phyloP scores from a whole-genome alignment of 2,329 filamentous ascomycete species.

The Dendrostoma leiphaemia region DNA sequence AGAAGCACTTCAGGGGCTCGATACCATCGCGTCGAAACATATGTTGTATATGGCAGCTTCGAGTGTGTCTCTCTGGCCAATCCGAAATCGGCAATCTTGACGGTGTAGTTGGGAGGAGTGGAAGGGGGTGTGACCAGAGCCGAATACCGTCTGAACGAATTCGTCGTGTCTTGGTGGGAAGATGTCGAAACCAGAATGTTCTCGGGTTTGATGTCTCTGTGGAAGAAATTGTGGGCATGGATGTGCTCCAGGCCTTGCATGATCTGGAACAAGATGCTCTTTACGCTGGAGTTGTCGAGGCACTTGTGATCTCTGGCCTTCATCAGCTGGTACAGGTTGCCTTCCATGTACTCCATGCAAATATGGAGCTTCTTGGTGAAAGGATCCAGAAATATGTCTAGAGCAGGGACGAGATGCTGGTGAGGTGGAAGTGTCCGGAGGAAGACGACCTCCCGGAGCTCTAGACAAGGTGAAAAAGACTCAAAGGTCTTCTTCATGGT shows the following conservation, averaged over 20 bases:
- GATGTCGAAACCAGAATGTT: conserved; percentile 97
- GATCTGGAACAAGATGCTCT: conserved; percentile 97
- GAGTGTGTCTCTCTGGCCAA: conserved; percentile 97
- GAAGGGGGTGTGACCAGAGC: conserved; percentile 90
- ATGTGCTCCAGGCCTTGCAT: conserved; percentile 96
- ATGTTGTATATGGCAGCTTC: conserved; percentile 94
- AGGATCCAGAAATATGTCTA: conserved; percentile 97
- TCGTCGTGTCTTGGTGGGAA: conserved; percentile 74
- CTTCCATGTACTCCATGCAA: conserved; percentile 99
- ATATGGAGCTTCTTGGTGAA: conserved; percentile 97
- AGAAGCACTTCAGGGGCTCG: conserved; percentile 92
- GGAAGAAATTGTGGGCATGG: conserved; percentile 95
- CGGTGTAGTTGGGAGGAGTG: conserved; percentile 88
- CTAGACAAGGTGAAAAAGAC: conserved; percentile 83
- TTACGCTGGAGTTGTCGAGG: conserved; percentile 86
- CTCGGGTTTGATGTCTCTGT: conserved; percentile 98
- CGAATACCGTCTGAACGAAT: conserved; percentile 90
- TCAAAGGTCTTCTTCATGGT: conserved; percentile 99
- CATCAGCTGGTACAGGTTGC: conserved; percentile 98
- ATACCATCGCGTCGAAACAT: conserved; percentile 98
- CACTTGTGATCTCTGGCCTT: conserved; percentile 95
- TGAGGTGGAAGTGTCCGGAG: conserved; percentile 84
- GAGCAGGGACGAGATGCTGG: conserved; percentile 89
- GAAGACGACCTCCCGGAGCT: conserved; percentile 96
- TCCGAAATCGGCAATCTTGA: conserved; percentile 98